Base-by-base conservation (phyloP, 192 early-diverging fungal species). In the Pilobolus umbonatus region DNA sequence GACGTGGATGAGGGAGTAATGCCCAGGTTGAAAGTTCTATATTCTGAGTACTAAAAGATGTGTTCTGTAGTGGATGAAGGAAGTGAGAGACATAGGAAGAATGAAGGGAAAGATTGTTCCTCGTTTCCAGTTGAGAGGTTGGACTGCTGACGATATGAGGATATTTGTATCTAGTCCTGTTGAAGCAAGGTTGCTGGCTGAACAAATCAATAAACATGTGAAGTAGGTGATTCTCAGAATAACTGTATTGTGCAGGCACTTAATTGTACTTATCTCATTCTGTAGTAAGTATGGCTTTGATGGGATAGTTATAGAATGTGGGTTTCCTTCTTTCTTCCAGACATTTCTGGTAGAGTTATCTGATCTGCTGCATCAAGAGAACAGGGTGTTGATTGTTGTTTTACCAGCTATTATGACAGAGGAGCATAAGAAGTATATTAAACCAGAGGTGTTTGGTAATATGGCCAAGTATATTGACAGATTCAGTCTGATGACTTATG, bases 401-500 rank as follows among this genome's bases (percentile, higher is more conserved):
- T 31, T 74, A 14, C 55, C 62, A 4, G 53, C 72, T 4, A 54
- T 65, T 19, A 59, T 54, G 45, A 45, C 57, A 15, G 63, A 56
- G 19, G 14, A 52, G 2, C 57, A 31, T 7, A 45, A 60, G 35
- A 25, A 56, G 35, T 46, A 52, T 1, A 59, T 71, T 34, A 46
- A 40, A 2, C 35, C 58, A 2, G 61, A 56, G 17, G 42, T 44
- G 29, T 65, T 66, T 53, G 50, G 34, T 0, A 14, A 48, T 34
- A 36, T 74, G 31, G 29, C 55, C 24, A 35, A 55, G 8, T 59
- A 52, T 50, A 46, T 69, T 9, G 72, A 74, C 49, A 19, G 51
- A 38, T 69, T 74, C 25, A 70, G 62, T 47, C 21, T 74, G 11
- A 74, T 74, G 72, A 62, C 55, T 26, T 69, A 74, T 65, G 72